A percentile compares a stretch with the other conserved stretches of the same genome.
phyloP scores from a whole-genome alignment of 176 grass and related monocot genomes.

The Chrysopogon serrulatus region DNA sequence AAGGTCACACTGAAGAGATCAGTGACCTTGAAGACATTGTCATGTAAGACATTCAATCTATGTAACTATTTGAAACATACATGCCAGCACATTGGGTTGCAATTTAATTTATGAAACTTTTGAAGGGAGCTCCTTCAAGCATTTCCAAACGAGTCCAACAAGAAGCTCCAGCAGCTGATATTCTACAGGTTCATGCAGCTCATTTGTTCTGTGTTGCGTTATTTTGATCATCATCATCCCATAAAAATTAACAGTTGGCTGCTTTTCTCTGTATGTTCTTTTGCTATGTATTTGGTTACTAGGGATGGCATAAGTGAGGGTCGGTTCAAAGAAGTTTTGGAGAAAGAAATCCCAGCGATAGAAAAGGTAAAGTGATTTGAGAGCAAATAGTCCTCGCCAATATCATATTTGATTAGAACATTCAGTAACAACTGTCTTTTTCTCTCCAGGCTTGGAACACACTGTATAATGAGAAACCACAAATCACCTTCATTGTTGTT shows the following conservation, averaged over 20 bases:
- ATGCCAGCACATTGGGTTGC: not conserved
- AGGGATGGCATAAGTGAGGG: conserved; percentile 76
- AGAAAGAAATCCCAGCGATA: conserved; percentile 55
- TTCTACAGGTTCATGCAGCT: conserved; percentile 51
- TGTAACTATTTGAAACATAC: not conserved
- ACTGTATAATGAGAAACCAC: conserved; percentile 34
- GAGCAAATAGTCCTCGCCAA: not conserved
- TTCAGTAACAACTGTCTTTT: not conserved
- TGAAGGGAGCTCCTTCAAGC: conserved; percentile 56
- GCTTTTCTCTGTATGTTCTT: not conserved
- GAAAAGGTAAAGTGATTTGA: conserved; percentile 30
- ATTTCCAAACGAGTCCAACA: conserved; percentile 28
- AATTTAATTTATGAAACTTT: not conserved
- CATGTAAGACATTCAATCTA: conserved; percentile 6
- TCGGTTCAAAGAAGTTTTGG: conserved; percentile 52
- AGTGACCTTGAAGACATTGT: conserved; percentile 37
- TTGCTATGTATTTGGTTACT: not conserved
- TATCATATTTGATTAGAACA: not conserved
- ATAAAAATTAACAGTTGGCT: not conserved
- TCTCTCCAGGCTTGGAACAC: conserved; percentile 53
- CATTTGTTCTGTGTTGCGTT: not conserved
- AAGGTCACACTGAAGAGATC: conserved; percentile 39
- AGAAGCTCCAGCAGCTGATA: conserved; percentile 50
- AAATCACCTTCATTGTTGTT: conserved; percentile 73
- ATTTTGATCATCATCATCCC: not conserved